Evolutionary conservation across 2,329 filamentous ascomycete genomes (phyloP), one percentile per base, ranked within the genome.

Genomic region (Fusarium guadeloupense): DNA sequence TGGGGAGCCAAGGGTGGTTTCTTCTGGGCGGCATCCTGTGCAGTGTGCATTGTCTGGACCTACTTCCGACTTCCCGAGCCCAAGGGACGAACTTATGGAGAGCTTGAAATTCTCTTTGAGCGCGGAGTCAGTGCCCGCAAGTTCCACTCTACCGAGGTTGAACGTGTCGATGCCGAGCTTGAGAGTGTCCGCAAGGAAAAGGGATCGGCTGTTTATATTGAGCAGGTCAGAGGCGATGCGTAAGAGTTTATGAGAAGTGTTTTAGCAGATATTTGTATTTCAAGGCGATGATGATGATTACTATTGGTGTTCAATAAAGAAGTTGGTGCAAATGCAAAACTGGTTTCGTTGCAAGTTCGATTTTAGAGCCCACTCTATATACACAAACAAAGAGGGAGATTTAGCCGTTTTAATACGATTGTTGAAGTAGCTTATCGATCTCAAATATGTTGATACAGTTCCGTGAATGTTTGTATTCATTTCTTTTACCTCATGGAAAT

Each of bases 91-190:
- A 83, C 81, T 0, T 81, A 83, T 45, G 82, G 79, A 31, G 84
- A 87, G 71, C 76, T 87, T 3, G 84, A 86, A 45, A 71, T 81
- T 10, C 70, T 87, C 55, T 87, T 87, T 64, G 80, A 83, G 61
- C 70, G 74, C 20, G 64, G 69, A 9, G 69, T 80, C 9, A 69
- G 75, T 19, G 78, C 81, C 2, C 72, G 79, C 56, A 77, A 78
- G 54, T 82, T 80, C 46, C 69, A 67, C 53, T 65, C 59, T 6
- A 72, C 74, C 0, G 41, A 66, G n/a, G 62, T 77, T 25, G 71
- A 71, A 46, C 43, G 64, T 3, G 6, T 75, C 6, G 71, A 72
- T 46, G 62, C 59, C 2, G 42, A 54, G 21, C 45, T 58, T 16
- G 50, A 57, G 5, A 26, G 28, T 7, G 47, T 37, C 4, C 47